phyloP scores from a whole-genome alignment of 176 grass and related monocot genomes.

The Oryza glumipatula region DNA sequence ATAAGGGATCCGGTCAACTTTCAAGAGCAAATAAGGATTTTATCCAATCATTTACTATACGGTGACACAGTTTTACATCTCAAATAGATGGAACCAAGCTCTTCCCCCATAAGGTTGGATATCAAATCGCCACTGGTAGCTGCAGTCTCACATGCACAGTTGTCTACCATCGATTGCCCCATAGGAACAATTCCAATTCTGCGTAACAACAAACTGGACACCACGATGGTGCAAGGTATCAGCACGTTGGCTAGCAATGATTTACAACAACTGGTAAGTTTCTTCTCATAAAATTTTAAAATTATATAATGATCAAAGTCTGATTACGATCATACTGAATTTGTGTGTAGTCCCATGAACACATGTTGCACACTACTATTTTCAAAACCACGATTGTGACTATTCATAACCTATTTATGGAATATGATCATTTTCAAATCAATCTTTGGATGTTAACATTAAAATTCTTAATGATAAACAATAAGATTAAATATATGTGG shows the following conservation, averaged over 20 bases:
- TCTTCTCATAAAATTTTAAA: background rate
- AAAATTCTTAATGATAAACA: no score
- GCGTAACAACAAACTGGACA: background rate
- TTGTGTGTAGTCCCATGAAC: no score
- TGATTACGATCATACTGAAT: no score
- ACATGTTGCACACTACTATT: no score
- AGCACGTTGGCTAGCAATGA: background rate
- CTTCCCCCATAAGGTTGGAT: background rate
- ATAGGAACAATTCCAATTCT: conserved; percentile 18
- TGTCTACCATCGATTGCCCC: background rate
- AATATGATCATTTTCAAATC: no score
- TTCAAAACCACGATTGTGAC: no score
- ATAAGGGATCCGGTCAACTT: no score
- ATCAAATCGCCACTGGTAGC: background rate
- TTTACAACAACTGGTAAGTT: background rate
- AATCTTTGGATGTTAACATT: no score
- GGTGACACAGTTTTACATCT: background rate
- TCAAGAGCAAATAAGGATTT: no score
- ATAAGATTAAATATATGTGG: background rate
- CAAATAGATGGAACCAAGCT: conserved; percentile 33
- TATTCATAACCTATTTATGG: no score
- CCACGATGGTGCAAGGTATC: background rate
- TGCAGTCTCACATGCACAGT: background rate
- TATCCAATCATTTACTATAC: background rate
- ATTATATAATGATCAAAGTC: background rate